Conservation (phyloP, 345 rosid genomes). For the Gynandropsis gynandra region DNA sequence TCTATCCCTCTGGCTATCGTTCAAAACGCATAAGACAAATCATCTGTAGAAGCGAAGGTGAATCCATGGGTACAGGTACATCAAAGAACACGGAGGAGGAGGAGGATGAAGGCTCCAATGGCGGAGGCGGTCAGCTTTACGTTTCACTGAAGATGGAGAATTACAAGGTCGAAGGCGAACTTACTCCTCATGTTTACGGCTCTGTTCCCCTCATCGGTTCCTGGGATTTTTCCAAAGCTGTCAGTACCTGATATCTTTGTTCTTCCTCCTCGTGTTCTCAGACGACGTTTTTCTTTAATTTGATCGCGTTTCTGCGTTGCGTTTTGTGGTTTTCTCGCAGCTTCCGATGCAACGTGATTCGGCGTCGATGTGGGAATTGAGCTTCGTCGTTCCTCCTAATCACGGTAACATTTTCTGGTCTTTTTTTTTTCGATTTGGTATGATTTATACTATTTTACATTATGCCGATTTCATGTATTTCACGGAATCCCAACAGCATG, state of each 20-base stretch:
- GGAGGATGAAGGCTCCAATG: constrained; percentile 48
- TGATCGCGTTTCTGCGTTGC: constrained; percentile 3
- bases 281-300: constrained; percentile 1
- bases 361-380: constrained; percentile 76
- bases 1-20: no score
- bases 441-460: constrained; percentile 8
- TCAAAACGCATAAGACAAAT: no score
- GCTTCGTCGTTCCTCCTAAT: constrained; percentile 97
- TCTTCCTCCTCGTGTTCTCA: background rate
- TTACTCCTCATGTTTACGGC: constrained; percentile 36
- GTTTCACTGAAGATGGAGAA: constrained; percentile 90
- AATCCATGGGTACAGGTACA: constrained; percentile 65
- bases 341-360: constrained; percentile 89
- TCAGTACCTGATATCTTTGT: constrained; percentile 20
- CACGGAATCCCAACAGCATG: background rate
- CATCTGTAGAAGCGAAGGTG: no score
- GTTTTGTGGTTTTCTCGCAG: constrained; percentile 24
- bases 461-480: background rate
- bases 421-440: background rate
- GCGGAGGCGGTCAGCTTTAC: constrained; percentile 78
- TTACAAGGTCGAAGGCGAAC: no score
- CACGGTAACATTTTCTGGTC: constrained; percentile 44
- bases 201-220: constrained; percentile 88
- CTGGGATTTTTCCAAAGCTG: constrained; percentile 93
- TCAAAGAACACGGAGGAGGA: constrained; percentile 55